These are phyloP conservation scores for Xylariaceae sp. DNA, from an alignment of 2,329 filamentous ascomycete genomes.

Conservation along the genomic window DNA sequence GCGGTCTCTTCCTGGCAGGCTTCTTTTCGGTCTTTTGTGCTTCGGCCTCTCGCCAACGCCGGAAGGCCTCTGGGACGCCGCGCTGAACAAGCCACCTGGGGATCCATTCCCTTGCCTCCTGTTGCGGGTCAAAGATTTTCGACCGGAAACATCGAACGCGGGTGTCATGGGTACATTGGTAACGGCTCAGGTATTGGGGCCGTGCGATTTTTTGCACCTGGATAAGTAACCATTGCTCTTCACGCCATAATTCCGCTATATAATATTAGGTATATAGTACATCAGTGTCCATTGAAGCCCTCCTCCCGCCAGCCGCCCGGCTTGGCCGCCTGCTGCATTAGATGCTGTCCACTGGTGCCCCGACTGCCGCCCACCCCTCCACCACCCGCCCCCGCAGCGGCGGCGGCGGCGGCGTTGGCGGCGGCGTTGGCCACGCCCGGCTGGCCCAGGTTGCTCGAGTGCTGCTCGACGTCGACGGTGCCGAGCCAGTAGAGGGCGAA, in stretches of 20 bases:
- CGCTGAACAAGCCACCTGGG: no score
- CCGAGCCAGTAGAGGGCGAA: slow-evolving; percentile 80
- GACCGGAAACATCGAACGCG: no score
- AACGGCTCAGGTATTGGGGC: no score
- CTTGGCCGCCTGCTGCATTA: slow-evolving; percentile 26
- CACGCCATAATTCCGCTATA: no score
- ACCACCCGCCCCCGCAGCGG: background rate
- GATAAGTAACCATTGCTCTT: no score
- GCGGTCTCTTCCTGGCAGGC: no score
- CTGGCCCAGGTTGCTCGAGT: slow-evolving; percentile 50
- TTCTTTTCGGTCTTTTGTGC: no score
- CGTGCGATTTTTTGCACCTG: no score
- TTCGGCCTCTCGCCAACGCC: no score
- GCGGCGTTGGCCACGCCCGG: slow-evolving; percentile 37
- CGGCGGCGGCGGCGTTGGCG: slow-evolving; percentile 19
- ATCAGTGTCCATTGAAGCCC: slow-evolving; percentile 41
- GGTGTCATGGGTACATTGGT: background rate
- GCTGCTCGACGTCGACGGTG: slow-evolving; percentile 55
- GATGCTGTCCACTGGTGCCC: slow-evolving; percentile 21
- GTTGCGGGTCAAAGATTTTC: no score
- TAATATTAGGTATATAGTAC: background rate
- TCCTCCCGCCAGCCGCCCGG: slow-evolving; percentile 58
- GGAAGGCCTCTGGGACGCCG: no score
- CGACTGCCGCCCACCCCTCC: slow-evolving; percentile 13
- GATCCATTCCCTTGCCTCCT: no score